Evolutionary conservation across 2,329 filamentous ascomycete genomes (phyloP), one percentile per base, ranked within the genome.

Genomic region (Fusarium sp.): DNA sequence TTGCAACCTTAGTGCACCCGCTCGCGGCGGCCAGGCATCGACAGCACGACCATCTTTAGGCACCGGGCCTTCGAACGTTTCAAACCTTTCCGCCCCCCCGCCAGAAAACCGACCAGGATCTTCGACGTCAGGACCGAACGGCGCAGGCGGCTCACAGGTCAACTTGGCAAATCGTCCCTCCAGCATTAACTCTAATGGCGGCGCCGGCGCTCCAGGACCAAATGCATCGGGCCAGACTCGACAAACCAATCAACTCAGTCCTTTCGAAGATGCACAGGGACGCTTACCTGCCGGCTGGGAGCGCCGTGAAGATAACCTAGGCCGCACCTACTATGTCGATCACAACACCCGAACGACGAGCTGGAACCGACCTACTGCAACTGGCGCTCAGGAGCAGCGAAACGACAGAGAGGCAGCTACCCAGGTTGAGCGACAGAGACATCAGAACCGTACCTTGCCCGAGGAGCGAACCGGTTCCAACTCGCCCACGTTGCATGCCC

Each of bases 321-420:
- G 96, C 55, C 89, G 96, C 76, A 98, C 95, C 24, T 99, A 99
- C 79, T 99, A 98, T 79, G 96, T 99, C 55, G 96, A 99, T 77
- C 96, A 98, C 80, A 98, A 98, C 80, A 97, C 94, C 9, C 88
- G 96, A 75, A 95, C 96, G 58, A 99, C 96, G 1, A 98, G 95
- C 74, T 99, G 96, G 96, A 95, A 93, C 74, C 87, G 96, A 64
- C 96, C 96, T 10, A 92, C 93, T 41, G 90, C 90, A 65, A 92
- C 91, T 75, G 94, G 91, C 65, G 90, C 92, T 47, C 90, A 89
- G 51, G 91, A 94, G 67, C 74, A 76, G 42, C 89, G 94, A 65
- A 91, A 85, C 70, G 92, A 94, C 72, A 88, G 95, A 79, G 94
- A 97, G 78, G 93, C 94, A 27, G 94, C 94, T 68, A 98, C 95